Conservation (phyloP, 1,284 basidiomycete genomes). For the Rhodotorula sp. region DNA sequence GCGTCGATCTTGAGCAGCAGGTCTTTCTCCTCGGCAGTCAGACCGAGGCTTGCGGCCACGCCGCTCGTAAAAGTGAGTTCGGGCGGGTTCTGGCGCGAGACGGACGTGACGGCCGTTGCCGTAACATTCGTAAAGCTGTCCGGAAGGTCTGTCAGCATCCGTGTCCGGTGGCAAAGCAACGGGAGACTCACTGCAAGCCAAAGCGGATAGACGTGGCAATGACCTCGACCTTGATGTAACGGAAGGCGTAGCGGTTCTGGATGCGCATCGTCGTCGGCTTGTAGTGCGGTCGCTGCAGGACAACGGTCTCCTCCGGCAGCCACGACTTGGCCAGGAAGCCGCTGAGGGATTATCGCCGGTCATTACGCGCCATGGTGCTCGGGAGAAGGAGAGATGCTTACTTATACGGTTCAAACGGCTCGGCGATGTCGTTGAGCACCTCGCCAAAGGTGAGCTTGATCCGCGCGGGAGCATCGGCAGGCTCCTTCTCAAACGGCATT, state of each 20-base stretch:
- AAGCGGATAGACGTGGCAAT: slow-evolving; percentile 39
- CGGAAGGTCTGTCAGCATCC: too few species aligned
- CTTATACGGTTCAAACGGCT: slow-evolving; percentile 45
- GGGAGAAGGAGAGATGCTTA: slow-evolving; percentile 48
- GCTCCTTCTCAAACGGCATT: slow-evolving; percentile 26
- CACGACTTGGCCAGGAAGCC: slow-evolving; percentile 41
- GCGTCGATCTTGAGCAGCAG: slow-evolving; percentile 20
- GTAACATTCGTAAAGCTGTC: not conserved
- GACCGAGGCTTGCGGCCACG: not conserved
- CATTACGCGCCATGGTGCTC: not conserved
- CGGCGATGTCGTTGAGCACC: slow-evolving; percentile 42
- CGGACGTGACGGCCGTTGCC: slow-evolving; percentile 11
- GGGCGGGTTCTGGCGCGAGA: not conserved
- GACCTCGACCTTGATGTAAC: slow-evolving; percentile 44
- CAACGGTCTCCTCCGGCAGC: slow-evolving; percentile 43
- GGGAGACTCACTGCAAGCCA: slow-evolving; percentile 13
- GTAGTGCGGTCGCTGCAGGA: slow-evolving; percentile 1
- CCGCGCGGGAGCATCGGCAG: slow-evolving; percentile 38
- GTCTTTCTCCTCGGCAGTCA: not conserved
- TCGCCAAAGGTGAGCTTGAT: slow-evolving; percentile 37
- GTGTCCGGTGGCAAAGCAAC: not conserved
- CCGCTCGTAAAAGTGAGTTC: not conserved
- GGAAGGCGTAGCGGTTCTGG: slow-evolving; percentile 40
- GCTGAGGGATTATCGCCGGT: slow-evolving; percentile 1
- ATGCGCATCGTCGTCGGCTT: slow-evolving; percentile 5